phyloP scores from a whole-genome alignment of 371 early-diverging fungal genomes.

The Basidiobolus meristosporus region DNA sequence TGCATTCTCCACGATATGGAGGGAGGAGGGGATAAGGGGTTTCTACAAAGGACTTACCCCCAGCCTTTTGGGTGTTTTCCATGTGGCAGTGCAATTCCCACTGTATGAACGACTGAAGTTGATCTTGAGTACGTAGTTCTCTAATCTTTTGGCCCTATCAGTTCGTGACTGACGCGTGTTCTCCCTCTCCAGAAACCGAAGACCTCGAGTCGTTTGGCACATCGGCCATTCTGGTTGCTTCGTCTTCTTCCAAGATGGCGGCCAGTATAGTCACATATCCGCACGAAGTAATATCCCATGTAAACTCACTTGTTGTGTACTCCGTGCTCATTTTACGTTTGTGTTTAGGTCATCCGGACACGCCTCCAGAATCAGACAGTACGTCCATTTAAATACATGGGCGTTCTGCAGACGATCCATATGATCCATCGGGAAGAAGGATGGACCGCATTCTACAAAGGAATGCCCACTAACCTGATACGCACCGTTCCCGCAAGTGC shows the following conservation, averaged over 20 bases:
- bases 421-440: conserved; percentile 65
- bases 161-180: not conserved
- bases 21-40: conserved; percentile 49
- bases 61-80: conserved; percentile 75
- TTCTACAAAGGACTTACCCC: conserved; percentile 85
- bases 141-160: not conserved
- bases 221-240: conserved; percentile 53
- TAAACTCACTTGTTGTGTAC: not conserved
- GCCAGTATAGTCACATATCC: conserved; percentile 82
- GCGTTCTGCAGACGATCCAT: conserved; percentile 53
- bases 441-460: conserved; percentile 64
- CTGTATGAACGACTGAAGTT: conserved; percentile 78
- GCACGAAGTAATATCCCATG: conserved; percentile 33
- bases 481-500: conserved; percentile 81
- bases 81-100: conserved; percentile 90
- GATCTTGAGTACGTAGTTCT: conserved; percentile 22
- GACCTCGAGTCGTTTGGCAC: conserved; percentile 16
- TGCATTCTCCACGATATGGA: conserved; percentile 46
- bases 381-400: conserved; percentile 51
- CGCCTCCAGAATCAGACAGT: conserved; percentile 70
- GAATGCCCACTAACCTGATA: conserved; percentile 68
- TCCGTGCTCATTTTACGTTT: not conserved
- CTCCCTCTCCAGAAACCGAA: conserved; percentile 4
- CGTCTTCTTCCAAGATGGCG: conserved; percentile 69
- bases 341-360: conserved; percentile 49